phyloP scores from a whole-genome alignment of 495 filamentous ascomycete species.

The Corynascus novoguineensis region DNA sequence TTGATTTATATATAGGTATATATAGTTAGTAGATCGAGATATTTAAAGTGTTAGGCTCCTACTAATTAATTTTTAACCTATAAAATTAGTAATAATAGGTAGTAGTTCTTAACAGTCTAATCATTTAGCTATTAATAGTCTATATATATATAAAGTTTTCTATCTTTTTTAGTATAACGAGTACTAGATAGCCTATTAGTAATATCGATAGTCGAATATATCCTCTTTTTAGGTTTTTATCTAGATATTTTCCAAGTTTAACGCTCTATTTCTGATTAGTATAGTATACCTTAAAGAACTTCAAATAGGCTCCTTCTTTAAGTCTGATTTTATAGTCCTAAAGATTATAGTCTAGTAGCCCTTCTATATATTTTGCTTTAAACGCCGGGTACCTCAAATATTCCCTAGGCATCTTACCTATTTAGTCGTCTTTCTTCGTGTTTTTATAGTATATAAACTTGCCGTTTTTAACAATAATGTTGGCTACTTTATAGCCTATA shows the following conservation, averaged over 20 bases:
- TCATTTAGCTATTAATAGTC: constrained; percentile 2
- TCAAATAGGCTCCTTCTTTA: not conserved
- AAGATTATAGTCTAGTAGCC: not conserved
- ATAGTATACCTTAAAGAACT: not conserved
- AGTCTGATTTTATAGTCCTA: not conserved
- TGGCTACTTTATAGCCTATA: too few species aligned
- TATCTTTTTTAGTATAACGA: not conserved
- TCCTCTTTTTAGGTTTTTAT: too few species aligned
- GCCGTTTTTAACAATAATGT: too few species aligned
- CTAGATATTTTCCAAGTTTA: too few species aligned
- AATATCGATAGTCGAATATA: too few species aligned
- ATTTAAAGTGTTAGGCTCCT: not conserved
- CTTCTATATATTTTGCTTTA: not conserved
- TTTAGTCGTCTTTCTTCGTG: too few species aligned
- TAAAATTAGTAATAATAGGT: not conserved
- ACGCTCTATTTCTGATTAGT: not conserved
- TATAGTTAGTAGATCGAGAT: not conserved
- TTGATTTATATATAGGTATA: constrained; percentile 5
- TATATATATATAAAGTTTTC: not conserved
- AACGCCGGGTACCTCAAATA: too few species aligned
- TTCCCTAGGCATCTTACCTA: too few species aligned
- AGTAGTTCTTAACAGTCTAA: not conserved
- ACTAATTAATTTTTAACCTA: too few species aligned
- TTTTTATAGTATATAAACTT: too few species aligned
- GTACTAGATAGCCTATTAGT: not conserved